A percentile compares a stretch with the other conserved stretches of the same genome.
These are phyloP conservation scores for Mucor plumbeus DNA, from an alignment of 371 early-diverging fungal species.

Conservation along the genomic window DNA sequence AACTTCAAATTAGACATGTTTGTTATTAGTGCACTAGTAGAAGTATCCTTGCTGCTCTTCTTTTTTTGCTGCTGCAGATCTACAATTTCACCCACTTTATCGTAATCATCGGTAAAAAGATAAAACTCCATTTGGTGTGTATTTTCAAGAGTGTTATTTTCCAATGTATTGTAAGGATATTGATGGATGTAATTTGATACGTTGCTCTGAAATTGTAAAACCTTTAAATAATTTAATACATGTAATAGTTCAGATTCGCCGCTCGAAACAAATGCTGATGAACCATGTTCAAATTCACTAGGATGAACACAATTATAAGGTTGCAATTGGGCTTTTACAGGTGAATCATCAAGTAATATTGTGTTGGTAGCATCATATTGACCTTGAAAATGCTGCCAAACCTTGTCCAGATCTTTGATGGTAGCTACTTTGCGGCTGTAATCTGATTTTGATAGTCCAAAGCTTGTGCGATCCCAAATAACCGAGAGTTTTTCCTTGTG, in stretches of 20 bases:
- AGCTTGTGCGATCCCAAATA: constrained; percentile 68
- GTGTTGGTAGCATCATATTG: constrained; percentile 69
- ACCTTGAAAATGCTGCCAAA: constrained; percentile 48
- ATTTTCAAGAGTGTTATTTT: neutral
- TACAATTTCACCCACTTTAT: neutral
- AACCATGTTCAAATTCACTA: constrained; percentile 28
- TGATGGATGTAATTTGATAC: constrained; percentile 60
- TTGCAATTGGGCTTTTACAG: constrained; percentile 63
- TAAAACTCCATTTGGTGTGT: neutral
- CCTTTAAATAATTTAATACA: constrained; percentile 55
- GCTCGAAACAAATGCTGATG: constrained; percentile 17
- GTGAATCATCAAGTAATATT: constrained; percentile 73
- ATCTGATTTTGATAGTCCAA: constrained; percentile 48
- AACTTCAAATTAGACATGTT: constrained; percentile 1
- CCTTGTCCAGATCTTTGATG: constrained; percentile 66
- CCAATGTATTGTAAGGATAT: constrained; percentile 39
- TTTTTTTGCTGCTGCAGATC: constrained; percentile 6
- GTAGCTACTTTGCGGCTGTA: constrained; percentile 61
- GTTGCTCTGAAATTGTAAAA: constrained; percentile 45
- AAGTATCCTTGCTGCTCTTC: neutral
- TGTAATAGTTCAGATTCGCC: constrained; percentile 57
- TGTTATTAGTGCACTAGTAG: neutral
- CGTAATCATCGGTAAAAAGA: neutral
- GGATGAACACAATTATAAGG: constrained; percentile 65
- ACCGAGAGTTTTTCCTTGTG: constrained; percentile 45